Conservation (phyloP, 805 yeast species). For the Torulaspora franciscae region DNA sequence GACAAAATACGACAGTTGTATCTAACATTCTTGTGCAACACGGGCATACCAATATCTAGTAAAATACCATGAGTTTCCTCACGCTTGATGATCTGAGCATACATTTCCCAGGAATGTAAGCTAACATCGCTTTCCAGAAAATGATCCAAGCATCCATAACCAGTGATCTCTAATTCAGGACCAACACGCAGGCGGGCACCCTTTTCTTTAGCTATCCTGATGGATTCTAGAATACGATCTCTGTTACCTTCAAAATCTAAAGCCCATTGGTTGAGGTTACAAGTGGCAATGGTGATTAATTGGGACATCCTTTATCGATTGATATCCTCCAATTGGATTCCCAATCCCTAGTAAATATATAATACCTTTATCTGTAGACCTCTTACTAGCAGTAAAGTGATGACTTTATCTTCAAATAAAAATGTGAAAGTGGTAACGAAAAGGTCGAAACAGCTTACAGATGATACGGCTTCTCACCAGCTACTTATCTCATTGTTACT, state of each 20-base stretch:
- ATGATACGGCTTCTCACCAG: no score
- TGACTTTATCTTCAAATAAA: background rate
- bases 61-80: slow-evolving; percentile 70
- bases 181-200: slow-evolving; percentile 89
- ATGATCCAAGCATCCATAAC: slow-evolving; percentile 93
- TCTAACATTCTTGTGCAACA: slow-evolving; percentile 77
- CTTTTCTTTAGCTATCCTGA: slow-evolving; percentile 62
- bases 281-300: slow-evolving; percentile 82
- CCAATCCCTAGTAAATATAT: background rate
- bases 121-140: slow-evolving; percentile 85
- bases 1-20: slow-evolving; percentile 89
- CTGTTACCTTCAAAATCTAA: slow-evolving; percentile 95
- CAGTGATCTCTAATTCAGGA: slow-evolving; percentile 92
- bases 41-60: slow-evolving; percentile 92
- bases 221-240: slow-evolving; percentile 81
- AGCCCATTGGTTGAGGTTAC: slow-evolving; percentile 98
- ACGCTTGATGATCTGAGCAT: slow-evolving; percentile 64
- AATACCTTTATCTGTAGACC: background rate
- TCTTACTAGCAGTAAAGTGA: background rate
- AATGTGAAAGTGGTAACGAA: no score
- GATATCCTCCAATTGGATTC: background rate
- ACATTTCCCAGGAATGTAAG: slow-evolving; percentile 93
- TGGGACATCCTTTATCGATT: slow-evolving; percentile 58
- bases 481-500: no score
- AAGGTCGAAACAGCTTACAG: no score